Base-by-base conservation (phyloP, 1,284 basidiomycete genomes). In the Tylopilus sp. region DNA sequence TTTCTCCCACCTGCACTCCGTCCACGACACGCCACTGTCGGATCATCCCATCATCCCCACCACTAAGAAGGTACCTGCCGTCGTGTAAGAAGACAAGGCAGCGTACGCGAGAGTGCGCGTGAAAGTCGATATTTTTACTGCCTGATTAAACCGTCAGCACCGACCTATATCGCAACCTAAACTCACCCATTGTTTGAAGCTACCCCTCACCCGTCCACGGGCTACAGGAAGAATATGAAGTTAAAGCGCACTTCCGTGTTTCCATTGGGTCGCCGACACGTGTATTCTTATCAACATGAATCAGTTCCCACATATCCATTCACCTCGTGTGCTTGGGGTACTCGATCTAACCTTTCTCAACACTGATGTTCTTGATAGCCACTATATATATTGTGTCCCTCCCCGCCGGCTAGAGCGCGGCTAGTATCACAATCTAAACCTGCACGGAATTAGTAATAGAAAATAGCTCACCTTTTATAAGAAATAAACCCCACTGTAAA, bases 11-110 rank as follows among this genome's bases (percentile, higher is more conserved):
- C 39, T 52, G 39, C 22, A 14, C 22, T 10, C 51, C 39, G 7
- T 42, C 51, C 4, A 20, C 13, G 14, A 41, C 15, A 8, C 48
- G 20, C 51, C 51, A 53, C 13, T 52, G 51, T 13, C 48, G 33
- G 7, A 52, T 52, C 22, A 31, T 26, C 4, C 10, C 11, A 17
- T 52, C 33, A 7, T 37, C 48, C 3, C 48, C 24, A 51, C 50
- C 51, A 7, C 48, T 43, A 28, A 53, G n/a, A 5, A 53, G 22
- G n/a, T 44, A 10, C 13, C n/a, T 29, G 5, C 35, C 36, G 29
- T 40, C 42, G 8, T 29, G 29, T 42, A 53, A 35, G 50, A 53
- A 53, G 17, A 29, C 20, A 36, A 53, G 36, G 40, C 0, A 31
- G 10, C 24, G 31, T 17, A 29, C 10, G n/a, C 8, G 11, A 4